These are phyloP conservation scores for Picochlorum sp. DNA, from an alignment of 139 green algal genomes.

Conservation along the genomic window DNA sequence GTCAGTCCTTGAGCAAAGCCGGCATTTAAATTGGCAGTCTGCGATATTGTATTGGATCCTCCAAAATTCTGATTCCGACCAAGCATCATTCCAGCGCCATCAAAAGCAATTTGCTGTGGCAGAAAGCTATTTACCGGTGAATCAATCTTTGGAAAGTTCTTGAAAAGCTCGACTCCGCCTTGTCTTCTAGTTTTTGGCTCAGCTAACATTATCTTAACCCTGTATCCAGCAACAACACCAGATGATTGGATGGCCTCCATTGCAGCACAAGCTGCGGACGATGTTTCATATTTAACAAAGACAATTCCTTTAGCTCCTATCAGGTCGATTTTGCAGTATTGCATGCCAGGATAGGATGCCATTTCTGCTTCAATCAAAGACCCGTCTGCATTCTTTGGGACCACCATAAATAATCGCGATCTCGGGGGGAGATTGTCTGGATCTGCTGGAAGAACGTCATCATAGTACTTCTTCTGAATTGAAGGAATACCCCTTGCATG, in stretches of 20 bases:
- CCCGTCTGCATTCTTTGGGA: constrained; percentile 70
- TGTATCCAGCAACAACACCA: constrained; percentile 58
- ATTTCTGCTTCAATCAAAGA: constrained; percentile 61
- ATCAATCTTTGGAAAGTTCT: too few species aligned
- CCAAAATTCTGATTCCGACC: too few species aligned
- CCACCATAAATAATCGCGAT: constrained; percentile 81
- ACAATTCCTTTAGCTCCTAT: constrained; percentile 75
- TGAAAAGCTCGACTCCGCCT: too few species aligned
- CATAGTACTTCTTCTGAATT: too few species aligned
- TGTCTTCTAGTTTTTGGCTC: constrained; percentile 83
- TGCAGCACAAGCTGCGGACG: constrained; percentile 55
- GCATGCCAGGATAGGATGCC: constrained; percentile 47
- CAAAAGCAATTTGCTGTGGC: neutral
- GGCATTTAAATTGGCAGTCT: neutral
- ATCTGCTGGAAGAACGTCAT: too few species aligned
- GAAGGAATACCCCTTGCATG: constrained; percentile 19
- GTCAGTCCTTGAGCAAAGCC: neutral
- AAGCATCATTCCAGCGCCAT: too few species aligned
- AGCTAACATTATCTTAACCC: constrained; percentile 86
- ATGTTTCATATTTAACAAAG: constrained; percentile 76
- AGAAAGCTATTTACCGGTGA: too few species aligned
- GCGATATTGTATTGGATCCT: neutral
- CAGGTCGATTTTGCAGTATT: constrained; percentile 91
- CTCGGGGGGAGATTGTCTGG: constrained; percentile 77
- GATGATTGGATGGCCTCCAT: constrained; percentile 56